Percentiles rank a stretch among this genome's conserved stretches.
phyloP scores from a whole-genome alignment of 345 rosid species.

The Citrus sp. region DNA sequence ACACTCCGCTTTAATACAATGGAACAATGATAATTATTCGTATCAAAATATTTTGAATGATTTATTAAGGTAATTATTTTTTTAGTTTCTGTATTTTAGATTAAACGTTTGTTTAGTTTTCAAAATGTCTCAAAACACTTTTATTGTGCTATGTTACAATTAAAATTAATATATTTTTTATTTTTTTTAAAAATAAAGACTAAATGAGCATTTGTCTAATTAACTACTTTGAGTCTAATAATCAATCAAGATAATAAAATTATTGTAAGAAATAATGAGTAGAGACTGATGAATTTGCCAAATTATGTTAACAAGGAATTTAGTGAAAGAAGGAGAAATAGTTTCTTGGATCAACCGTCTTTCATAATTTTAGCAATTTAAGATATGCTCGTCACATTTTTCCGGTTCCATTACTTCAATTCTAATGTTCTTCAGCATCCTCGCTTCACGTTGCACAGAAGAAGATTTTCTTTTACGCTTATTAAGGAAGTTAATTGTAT shows the following conservation, averaged over 20 bases:
- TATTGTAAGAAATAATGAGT: too few relatives aligned
- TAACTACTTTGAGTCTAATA: too few relatives aligned
- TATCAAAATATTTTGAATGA: too few relatives aligned
- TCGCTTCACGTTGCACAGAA: neutral
- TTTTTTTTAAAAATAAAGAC: rapidly evolving
- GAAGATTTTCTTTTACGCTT: neutral
- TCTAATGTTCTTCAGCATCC: slow-evolving; percentile 2
- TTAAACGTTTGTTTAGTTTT: rapidly evolving
- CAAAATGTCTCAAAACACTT: too few relatives aligned
- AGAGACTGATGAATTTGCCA: too few relatives aligned
- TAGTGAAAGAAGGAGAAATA: neutral
- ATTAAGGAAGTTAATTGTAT: neutral
- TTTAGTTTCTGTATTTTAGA: too few relatives aligned
- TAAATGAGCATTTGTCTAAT: rapidly evolving
- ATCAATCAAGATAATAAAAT: too few relatives aligned
- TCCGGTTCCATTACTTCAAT: neutral
- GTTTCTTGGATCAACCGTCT: neutral
- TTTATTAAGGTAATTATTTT: too few relatives aligned
- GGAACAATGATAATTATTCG: too few relatives aligned
- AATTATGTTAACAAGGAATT: too few relatives aligned
- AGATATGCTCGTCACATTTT: slow-evolving; percentile 1
- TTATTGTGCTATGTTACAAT: rapidly evolving
- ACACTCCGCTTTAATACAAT: too few relatives aligned
- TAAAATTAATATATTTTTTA: too few relatives aligned
- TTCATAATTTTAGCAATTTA: neutral